Conservation (phyloP, 805 yeast genomes). For the Candida manassasensis region DNA sequence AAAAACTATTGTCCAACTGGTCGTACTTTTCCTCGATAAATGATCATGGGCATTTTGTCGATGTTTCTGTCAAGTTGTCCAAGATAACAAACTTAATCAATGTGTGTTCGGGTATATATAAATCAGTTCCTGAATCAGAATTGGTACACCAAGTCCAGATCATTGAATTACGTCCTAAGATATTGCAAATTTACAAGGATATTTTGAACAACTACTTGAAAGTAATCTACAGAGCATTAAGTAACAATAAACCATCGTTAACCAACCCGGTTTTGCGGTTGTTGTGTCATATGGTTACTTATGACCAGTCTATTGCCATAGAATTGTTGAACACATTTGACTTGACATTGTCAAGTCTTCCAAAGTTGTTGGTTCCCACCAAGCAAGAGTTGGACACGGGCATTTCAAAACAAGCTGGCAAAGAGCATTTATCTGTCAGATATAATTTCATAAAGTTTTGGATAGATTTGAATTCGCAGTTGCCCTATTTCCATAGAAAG, state of each 20-base stretch:
- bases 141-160: constrained; percentile 8
- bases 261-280: constrained; percentile 62
- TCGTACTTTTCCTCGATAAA: constrained; percentile 41
- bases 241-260: constrained; percentile 49
- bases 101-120: neutral
- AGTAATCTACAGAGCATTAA: constrained; percentile 63
- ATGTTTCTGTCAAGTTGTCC: constrained; percentile 38
- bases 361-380: constrained; percentile 56
- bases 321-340: constrained; percentile 67
- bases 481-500: constrained; percentile 55
- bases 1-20: constrained; percentile 37
- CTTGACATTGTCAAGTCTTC: constrained; percentile 54
- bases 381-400: constrained; percentile 40
- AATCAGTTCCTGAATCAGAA: constrained; percentile 1
- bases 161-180: constrained; percentile 15
- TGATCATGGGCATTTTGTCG: constrained; percentile 49
- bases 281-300: constrained; percentile 46
- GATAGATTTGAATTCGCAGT: constrained; percentile 44
- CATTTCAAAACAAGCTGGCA: constrained; percentile 26
- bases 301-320: constrained; percentile 47
- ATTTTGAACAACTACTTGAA: constrained; percentile 55
- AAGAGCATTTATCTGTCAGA: constrained; percentile 45
- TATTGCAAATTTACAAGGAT: constrained; percentile 41
- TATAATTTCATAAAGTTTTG: constrained; percentile 58
- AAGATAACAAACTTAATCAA: constrained; percentile 19